Evolutionary conservation across 2,329 filamentous ascomycete genomes (phyloP), one percentile per base, ranked within the genome.

Genomic region (Aotearoamyces nothofagi): DNA sequence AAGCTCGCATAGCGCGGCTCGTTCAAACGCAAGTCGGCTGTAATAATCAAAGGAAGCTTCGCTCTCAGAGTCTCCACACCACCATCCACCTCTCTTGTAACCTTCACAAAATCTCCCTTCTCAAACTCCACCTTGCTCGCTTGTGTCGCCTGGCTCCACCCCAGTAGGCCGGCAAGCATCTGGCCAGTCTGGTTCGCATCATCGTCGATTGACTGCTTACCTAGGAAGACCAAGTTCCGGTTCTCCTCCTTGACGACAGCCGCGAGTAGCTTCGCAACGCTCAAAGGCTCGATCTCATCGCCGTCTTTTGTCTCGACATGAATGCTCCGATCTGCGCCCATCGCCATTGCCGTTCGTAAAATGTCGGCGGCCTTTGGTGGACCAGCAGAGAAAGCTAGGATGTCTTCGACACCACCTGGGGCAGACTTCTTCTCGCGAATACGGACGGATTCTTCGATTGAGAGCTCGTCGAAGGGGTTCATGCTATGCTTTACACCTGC

Each of bases 391-490:
- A 96, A 73, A 44, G 82, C 79, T 52, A 90, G 75, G 50, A 98
- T 96, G 54, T 94, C 84, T 43, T 84, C 77, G 37, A 98, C 86
- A 46, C 78, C 76, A 39, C 69, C 63, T 11, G 73, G 67, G 11
- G 72, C 71, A 32, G 58, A 55, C 55, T 81, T 79, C 63, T 81
- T 79, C 56, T 96, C 87, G 55, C 90, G 86, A 51, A 98, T 78
- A 22, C 82, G 83, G 29, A 94, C 81, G 29, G 86, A 82, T 62
- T 96, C 90, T 60, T 98, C 90, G 55, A 98, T 75, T 24, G 84
- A 92, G 49, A 98, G 80, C 57, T 98, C 90, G 64, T 98, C 90
- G 60, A 98, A 98, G 12, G 90, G 90, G 66, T 96, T 98, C 72
- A 98, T 87, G 53, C 78, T 86, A 68, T 96, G 87, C 60, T 96